These are phyloP conservation scores for Thoreauomyces humboldtii DNA, from an alignment of 192 early-diverging fungal genomes.

Conservation along the genomic window DNA sequence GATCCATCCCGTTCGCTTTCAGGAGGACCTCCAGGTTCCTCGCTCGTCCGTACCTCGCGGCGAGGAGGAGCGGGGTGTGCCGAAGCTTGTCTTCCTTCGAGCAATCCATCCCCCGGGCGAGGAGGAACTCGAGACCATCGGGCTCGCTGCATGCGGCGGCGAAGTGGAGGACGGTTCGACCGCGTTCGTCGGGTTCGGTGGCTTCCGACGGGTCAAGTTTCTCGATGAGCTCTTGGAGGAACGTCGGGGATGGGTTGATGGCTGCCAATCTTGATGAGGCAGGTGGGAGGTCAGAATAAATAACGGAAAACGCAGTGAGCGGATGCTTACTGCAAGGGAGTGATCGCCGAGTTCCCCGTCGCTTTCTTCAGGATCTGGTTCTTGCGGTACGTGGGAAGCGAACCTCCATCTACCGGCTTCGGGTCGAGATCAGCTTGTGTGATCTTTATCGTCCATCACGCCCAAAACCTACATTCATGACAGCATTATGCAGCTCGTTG, in stretches of 20 bases:
- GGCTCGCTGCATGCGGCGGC: conserved; percentile 46
- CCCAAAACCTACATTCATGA: conserved; percentile 9
- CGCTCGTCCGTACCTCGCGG: conserved; percentile 48
- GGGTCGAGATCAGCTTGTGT: too few relatives aligned
- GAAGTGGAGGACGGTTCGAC: conserved; percentile 48
- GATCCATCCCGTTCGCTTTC: conserved; percentile 16
- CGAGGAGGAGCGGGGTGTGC: conserved; percentile 46
- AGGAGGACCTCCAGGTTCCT: conserved; percentile 34
- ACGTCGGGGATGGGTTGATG: conserved; percentile 37
- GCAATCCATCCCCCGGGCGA: conserved; percentile 32
- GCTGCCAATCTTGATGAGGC: conserved; percentile 27
- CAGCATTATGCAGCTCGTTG: conserved; percentile 32
- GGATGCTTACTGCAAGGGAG: conserved; percentile 37
- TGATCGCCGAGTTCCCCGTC: conserved; percentile 26
- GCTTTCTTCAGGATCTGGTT: conserved; percentile 46
- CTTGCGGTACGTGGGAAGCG: conserved; percentile 14
- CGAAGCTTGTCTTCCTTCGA: conserved; percentile 32
- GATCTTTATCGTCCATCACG: too few relatives aligned
- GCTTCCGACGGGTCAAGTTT: conserved; percentile 28
- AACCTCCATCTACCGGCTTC: neutral
- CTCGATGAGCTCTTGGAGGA: conserved; percentile 36
- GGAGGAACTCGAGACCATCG: conserved; percentile 42
- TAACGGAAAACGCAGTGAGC: neutral
- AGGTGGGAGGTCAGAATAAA: neutral
- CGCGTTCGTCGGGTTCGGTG: conserved; percentile 39